A percentile compares a stretch with the other conserved stretches of the same genome.
phyloP scores from a whole-genome alignment of 768 basidiomycete species.

The Pisolithus marmoratus region DNA sequence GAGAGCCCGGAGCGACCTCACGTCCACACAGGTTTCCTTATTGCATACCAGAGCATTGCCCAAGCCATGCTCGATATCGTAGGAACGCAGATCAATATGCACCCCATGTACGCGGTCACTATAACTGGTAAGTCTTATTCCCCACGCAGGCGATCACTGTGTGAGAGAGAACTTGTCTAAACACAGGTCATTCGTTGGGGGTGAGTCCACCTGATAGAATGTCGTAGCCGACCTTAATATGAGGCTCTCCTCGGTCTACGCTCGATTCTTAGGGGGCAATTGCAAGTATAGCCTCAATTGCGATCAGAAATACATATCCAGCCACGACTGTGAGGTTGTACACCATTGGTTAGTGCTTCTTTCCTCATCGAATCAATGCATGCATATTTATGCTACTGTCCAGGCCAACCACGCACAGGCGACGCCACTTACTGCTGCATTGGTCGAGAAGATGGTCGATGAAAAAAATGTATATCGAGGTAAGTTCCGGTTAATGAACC shows the following conservation, averaged over 20 bases:
- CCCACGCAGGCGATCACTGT: too few species aligned
- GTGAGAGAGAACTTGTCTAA: background rate
- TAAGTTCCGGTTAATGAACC: slow-evolving; percentile 9
- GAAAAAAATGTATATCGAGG: slow-evolving; percentile 37
- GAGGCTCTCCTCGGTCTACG: background rate
- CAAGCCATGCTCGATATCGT: slow-evolving; percentile 24
- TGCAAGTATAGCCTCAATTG: slow-evolving; percentile 33
- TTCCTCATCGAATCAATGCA: background rate
- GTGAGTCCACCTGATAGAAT: slow-evolving; percentile 8
- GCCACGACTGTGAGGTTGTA: slow-evolving; percentile 27
- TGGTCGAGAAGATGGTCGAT: slow-evolving; percentile 36
- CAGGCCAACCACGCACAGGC: slow-evolving; percentile 49
- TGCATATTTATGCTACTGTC: background rate
- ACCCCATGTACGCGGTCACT: slow-evolving; percentile 31
- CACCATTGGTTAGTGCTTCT: slow-evolving; percentile 37
- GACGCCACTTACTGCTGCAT: slow-evolving; percentile 34
- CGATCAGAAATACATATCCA: slow-evolving; percentile 26
- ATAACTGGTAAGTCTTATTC: slow-evolving; percentile 22
- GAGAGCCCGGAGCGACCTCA: slow-evolving; percentile 10
- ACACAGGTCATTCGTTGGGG: slow-evolving; percentile 37
- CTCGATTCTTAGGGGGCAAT: slow-evolving; percentile 29
- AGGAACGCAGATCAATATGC: slow-evolving; percentile 21
- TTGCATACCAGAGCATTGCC: slow-evolving; percentile 32
- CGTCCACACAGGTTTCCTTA: slow-evolving; percentile 33
- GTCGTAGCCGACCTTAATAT: background rate